Percentiles rank a stretch among this genome's conserved stretches.
These are phyloP conservation scores for Lachnellula hyalina DNA, from an alignment of 2,329 filamentous ascomycete genomes.

Conservation along the genomic window DNA sequence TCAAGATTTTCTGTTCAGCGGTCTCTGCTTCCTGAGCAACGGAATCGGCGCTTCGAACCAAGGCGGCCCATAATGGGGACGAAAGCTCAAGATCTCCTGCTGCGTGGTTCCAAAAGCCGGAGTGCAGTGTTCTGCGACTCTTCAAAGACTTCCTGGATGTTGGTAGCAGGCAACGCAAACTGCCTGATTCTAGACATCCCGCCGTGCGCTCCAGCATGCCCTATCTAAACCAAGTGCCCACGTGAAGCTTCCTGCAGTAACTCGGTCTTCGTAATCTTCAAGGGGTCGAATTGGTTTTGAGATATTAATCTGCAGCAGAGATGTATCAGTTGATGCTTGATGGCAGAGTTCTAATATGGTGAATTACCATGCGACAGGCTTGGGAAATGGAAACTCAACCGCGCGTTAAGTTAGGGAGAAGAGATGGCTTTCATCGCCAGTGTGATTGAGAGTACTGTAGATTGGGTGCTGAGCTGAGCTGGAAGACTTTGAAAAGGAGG, in stretches of 20 bases:
- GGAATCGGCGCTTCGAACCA: conserved; percentile 19
- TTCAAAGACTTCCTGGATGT: conserved; percentile 29
- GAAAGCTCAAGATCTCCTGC: conserved; percentile 33
- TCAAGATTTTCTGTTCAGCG: conserved; percentile 6
- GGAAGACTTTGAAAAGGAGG: neutral
- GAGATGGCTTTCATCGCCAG: neutral
- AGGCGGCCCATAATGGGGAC: conserved; percentile 24
- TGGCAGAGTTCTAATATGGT: neutral
- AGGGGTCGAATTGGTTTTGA: neutral
- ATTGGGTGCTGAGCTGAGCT: neutral
- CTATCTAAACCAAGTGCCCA: conserved; percentile 20
- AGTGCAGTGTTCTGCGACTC: conserved; percentile 45
- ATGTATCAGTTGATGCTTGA: neutral
- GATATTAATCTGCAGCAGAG: neutral
- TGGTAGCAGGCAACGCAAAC: conserved; percentile 46
- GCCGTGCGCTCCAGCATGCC: conserved; percentile 56
- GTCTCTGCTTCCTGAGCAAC: conserved; percentile 12
- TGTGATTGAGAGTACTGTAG: neutral
- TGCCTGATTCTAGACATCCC: conserved; percentile 51
- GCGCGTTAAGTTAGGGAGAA: no score
- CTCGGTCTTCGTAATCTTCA: neutral
- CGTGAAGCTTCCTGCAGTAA: conserved; percentile 1
- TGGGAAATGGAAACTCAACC: neutral
- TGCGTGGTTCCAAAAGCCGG: conserved; percentile 51
- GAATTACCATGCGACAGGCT: conserved; percentile 22